Evolutionary conservation across 1,139 yeast genomes (phyloP), one percentile per base, ranked within the genome.

Genomic region (Hyphopichia pseudoburtonii): DNA sequence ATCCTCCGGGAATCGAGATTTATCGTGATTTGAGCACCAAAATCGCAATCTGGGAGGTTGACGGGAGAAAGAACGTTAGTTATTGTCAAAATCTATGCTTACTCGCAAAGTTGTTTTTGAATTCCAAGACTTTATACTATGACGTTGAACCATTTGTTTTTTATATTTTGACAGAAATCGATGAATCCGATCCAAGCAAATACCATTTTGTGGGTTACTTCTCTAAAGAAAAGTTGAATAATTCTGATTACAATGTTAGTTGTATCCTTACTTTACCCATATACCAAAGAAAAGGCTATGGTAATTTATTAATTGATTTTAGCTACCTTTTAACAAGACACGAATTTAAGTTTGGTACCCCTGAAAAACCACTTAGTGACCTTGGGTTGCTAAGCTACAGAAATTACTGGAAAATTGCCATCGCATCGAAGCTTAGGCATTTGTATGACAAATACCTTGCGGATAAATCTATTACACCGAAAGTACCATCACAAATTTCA

Each of bases 81-180:
- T 92, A 86, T 57, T 90, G 97, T 59, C 96, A 89, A 56, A 89
- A 88, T 56, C 63, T 92, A 38, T 92, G 98, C 64, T 68, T 92
- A 32, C 62, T 92, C 45, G 96, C 97, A 2, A 92, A 92, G 56
- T 66, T 90, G 41, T 92, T 90, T 51, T 70, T 92, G 35, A 89
- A 89, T 60, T 87, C 96, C 7, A 92, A 92, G 54, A 89, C 97
- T 0, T 66, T 92, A 34, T 89, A 89, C 54, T 89, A 89, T 56
- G 97, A 90, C 53, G 97, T 92, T 28, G 97, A 90, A 54, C 97
- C 97, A 1, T 92, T 92, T 51, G 74, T 86, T 54, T 92, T 92
- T 55, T 92, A 92, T 60, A 80, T 89, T 2, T 64, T 92, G 38
- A 86, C 92, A 1, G 94, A 84, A 50, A 67, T 76, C 22, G 90